Conservation (phyloP, 495 filamentous ascomycete species). For the Aspergillus hancockii region DNA sequence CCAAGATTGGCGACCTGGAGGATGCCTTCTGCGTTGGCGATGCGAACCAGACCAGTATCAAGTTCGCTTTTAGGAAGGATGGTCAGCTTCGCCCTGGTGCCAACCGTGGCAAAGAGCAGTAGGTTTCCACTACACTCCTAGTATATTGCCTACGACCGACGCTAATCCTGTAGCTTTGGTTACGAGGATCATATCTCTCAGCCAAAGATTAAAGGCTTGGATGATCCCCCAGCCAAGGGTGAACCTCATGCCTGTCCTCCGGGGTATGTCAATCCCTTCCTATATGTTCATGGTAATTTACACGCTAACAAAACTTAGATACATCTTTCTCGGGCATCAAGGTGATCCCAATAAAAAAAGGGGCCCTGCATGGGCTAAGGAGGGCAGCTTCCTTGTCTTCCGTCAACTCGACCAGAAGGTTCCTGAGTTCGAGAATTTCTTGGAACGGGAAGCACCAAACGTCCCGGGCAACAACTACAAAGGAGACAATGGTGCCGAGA, state of each 20-base stretch:
- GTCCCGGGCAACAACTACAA: conserved; percentile 1
- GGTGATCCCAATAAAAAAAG: conserved; percentile 5
- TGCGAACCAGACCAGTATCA: conserved; percentile 5
- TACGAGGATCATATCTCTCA: conserved; percentile 35
- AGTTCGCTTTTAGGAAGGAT: not conserved
- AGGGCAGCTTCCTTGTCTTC: conserved; percentile 41
- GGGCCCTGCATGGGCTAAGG: conserved; percentile 30
- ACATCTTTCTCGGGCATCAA: not conserved
- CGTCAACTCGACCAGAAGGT: conserved; percentile 37
- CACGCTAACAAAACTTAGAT: not conserved
- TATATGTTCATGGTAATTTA: not conserved
- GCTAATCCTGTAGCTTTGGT: conserved; percentile 28
- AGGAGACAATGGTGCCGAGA: conserved; percentile 11
- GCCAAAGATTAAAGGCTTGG: conserved; percentile 30
- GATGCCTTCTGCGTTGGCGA: not conserved
- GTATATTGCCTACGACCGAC: not conserved
- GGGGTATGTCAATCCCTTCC: conserved; percentile 21
- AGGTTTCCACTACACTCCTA: not conserved
- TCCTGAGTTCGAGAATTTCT: conserved; percentile 30
- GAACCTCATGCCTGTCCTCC: conserved; percentile 21
- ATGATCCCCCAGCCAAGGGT: conserved; percentile 12
- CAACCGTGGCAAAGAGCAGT: conserved; percentile 21
- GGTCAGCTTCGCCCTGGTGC: conserved; percentile 2
- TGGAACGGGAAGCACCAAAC: not conserved
- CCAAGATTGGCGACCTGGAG: conserved; percentile 6